phyloP scores from a whole-genome alignment of 2,329 filamentous ascomycete species.

The Eurotiales sp. region DNA sequence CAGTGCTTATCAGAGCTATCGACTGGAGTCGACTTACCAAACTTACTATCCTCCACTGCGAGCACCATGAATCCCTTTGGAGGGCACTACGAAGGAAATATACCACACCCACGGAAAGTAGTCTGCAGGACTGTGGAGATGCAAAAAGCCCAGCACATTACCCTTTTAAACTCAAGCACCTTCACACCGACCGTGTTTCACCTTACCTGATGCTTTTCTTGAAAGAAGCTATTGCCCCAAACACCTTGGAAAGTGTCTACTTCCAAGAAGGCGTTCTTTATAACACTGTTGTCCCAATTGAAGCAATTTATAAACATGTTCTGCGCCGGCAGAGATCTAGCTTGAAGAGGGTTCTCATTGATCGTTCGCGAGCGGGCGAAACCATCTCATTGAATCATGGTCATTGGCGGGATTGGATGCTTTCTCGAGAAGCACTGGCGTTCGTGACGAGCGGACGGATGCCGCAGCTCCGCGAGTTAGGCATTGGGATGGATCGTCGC shows the following conservation, averaged over 20 bases:
- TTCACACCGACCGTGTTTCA: slow-evolving; percentile 72
- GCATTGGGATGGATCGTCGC: slow-evolving; percentile 67
- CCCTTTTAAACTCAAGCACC: slow-evolving; percentile 64
- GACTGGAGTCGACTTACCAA: slow-evolving; percentile 71
- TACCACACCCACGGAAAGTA: slow-evolving; percentile 36
- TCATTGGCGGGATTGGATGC: slow-evolving; percentile 67
- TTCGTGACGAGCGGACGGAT: slow-evolving; percentile 76
- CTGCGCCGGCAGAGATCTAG: slow-evolving; percentile 68
- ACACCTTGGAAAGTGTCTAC: slow-evolving; percentile 75
- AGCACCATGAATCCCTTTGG: slow-evolving; percentile 71
- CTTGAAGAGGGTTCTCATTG: slow-evolving; percentile 68
- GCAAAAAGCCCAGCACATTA: slow-evolving; percentile 44
- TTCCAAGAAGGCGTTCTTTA: slow-evolving; percentile 62
- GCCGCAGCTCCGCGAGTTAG: slow-evolving; percentile 66
- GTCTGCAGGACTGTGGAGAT: not conserved
- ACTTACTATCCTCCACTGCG: slow-evolving; percentile 70
- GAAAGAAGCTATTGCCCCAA: slow-evolving; percentile 71
- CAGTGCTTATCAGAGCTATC: slow-evolving; percentile 65
- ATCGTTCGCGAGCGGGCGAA: slow-evolving; percentile 59
- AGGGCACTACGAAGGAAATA: slow-evolving; percentile 64
- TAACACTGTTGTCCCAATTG: slow-evolving; percentile 60
- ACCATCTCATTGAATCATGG: slow-evolving; percentile 37
- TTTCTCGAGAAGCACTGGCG: slow-evolving; percentile 63
- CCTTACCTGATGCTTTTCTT: slow-evolving; percentile 67
- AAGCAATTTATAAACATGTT: slow-evolving; percentile 66